phyloP scores from a whole-genome alignment of 768 basidiomycete species.

The Leucocoprinus leucothites region DNA sequence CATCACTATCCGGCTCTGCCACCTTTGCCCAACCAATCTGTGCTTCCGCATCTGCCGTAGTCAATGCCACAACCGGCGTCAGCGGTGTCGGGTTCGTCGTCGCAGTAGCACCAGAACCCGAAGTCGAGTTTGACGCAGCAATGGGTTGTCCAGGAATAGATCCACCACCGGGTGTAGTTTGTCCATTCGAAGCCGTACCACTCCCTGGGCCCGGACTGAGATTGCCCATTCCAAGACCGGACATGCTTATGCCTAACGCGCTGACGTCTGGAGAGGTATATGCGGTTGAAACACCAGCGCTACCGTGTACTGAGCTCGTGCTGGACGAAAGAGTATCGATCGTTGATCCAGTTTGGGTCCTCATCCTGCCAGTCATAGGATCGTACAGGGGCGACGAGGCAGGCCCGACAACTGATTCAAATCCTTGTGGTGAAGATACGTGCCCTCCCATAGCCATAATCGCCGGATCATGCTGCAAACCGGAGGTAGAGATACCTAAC shows the following conservation, averaged over 20 bases:
- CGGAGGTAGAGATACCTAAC: too few species aligned
- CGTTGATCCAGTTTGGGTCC: constrained; percentile 52
- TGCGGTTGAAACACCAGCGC: constrained; percentile 34
- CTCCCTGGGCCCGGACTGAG: constrained; percentile 27
- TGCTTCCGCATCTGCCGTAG: constrained; percentile 68
- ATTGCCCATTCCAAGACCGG: not conserved
- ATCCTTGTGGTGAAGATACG: constrained; percentile 31
- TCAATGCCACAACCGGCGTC: constrained; percentile 68
- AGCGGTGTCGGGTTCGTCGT: constrained; percentile 60
- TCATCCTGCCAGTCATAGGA: constrained; percentile 30
- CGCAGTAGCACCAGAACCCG: constrained; percentile 19
- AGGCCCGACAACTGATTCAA: constrained; percentile 26
- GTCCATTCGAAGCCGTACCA: constrained; percentile 22
- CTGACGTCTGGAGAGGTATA: constrained; percentile 62
- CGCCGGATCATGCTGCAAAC: constrained; percentile 11
- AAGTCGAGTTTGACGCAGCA: too few species aligned
- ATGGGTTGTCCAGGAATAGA: too few species aligned
- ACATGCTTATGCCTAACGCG: constrained; percentile 14
- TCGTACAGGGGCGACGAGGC: not conserved
- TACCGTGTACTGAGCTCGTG: constrained; percentile 22
- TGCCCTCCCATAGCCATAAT: constrained; percentile 24
- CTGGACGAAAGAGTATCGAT: constrained; percentile 32
- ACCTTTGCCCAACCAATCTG: constrained; percentile 79
- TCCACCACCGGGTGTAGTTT: constrained; percentile 1
- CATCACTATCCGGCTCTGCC: constrained; percentile 80